These are phyloP conservation scores for Liquidambar formosana DNA, from an alignment of 164 flowering plant genomes.

Conservation along the genomic window DNA sequence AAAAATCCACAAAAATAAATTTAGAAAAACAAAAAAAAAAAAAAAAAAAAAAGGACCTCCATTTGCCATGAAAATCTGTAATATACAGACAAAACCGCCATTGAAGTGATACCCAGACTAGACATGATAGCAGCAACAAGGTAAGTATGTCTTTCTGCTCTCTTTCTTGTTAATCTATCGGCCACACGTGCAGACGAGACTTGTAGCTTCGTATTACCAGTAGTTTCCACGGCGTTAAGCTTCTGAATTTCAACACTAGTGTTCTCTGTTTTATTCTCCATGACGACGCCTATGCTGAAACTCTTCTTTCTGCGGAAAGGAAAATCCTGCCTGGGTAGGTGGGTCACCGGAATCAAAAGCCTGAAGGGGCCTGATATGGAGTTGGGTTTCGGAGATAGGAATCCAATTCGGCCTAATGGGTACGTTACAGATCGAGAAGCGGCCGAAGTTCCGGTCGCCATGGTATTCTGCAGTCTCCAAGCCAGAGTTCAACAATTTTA, in stretches of 20 bases:
- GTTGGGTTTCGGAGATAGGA: slow-evolving; percentile 16
- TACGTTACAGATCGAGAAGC: slow-evolving; percentile 17
- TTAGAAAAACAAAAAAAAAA: background rate
- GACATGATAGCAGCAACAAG: slow-evolving; percentile 89
- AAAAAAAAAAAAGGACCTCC: slow-evolving; percentile 45
- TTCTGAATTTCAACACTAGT: slow-evolving; percentile 1
- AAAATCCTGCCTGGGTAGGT: background rate
- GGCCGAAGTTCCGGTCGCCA: slow-evolving; percentile 37
- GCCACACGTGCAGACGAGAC: slow-evolving; percentile 21
- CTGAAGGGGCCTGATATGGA: background rate
- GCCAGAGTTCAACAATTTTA: background rate
- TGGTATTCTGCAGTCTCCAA: slow-evolving; percentile 7
- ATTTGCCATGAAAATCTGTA: slow-evolving; percentile 86
- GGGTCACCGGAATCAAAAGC: background rate
- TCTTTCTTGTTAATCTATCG: slow-evolving; percentile 60
- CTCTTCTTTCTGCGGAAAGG: background rate
- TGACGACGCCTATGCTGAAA: slow-evolving; percentile 9
- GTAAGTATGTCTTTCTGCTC: slow-evolving; percentile 63
- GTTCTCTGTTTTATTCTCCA: slow-evolving; percentile 9
- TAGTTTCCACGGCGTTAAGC: background rate
- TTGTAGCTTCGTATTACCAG: slow-evolving; percentile 1
- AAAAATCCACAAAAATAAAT: background rate
- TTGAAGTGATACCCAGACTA: slow-evolving; percentile 68
- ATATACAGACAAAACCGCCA: slow-evolving; percentile 80
- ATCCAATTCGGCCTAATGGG: slow-evolving; percentile 10